Evolutionary conservation across 202 grass and related monocot species (phyloP).

Genomic region (Zizania palustris): DNA sequence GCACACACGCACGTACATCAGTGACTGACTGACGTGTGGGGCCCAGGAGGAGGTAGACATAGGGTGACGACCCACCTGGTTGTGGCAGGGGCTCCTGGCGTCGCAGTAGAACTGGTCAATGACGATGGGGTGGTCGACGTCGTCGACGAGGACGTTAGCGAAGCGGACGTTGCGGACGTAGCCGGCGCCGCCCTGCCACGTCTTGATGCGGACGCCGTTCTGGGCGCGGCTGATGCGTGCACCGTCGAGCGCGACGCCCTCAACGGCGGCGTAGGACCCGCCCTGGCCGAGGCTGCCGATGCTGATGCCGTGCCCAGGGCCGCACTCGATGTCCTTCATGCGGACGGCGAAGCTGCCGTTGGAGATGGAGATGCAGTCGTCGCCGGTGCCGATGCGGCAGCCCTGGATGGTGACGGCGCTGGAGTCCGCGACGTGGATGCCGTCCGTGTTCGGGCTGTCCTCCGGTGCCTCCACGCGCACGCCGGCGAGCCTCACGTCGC

Average conservation of each 20-base stretch:
- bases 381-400: constrained; percentile 83
- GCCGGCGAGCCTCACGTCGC: constrained; percentile 50
- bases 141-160: constrained; percentile 62
- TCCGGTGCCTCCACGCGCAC: constrained; percentile 52
- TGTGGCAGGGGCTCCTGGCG: constrained; percentile 45
- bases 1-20: neutral
- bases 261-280: constrained; percentile 59
- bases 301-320: constrained; percentile 85
- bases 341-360: constrained; percentile 70
- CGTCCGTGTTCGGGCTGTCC: constrained; percentile 97
- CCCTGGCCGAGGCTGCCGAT: constrained; percentile 89
- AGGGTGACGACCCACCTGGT: constrained; percentile 33
- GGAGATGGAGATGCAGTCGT: constrained; percentile 87
- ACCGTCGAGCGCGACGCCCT: constrained; percentile 51
- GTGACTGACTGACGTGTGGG: neutral
- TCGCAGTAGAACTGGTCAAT: constrained; percentile 99
- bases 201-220: constrained; percentile 94
- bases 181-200: constrained; percentile 85
- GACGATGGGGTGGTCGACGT: constrained; percentile 83
- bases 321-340: constrained; percentile 74
- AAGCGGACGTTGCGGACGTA: constrained; percentile 69
- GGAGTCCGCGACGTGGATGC: constrained; percentile 85
- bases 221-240: constrained; percentile 53
- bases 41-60: neutral
- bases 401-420: constrained; percentile 58